phyloP scores from a whole-genome alignment of 768 basidiomycete genomes.

The Tulasnella calospora region DNA sequence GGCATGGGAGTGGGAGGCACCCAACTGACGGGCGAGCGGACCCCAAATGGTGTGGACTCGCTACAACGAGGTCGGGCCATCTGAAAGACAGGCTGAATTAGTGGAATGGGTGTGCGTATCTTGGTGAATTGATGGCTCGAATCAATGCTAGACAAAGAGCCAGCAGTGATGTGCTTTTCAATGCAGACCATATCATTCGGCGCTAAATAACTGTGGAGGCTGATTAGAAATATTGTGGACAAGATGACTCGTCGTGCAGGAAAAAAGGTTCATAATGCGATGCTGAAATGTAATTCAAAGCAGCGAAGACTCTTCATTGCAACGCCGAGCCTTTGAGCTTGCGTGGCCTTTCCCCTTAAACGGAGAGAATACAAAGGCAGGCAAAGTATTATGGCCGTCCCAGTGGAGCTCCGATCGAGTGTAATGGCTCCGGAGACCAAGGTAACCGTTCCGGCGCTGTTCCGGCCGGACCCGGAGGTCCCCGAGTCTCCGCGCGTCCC shows the following conservation, averaged over 20 bases:
- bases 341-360: background rate
- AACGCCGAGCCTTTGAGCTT: background rate
- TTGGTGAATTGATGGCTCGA: background rate
- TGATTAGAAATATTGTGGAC: background rate
- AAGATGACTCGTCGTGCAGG: background rate
- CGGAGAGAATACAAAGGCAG: background rate
- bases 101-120: background rate
- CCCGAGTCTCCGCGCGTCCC: too few relatives aligned
- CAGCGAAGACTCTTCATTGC: background rate
- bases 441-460: background rate
- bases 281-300: background rate
- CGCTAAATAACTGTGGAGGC: background rate
- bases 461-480: too few relatives aligned
- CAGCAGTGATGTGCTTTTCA: background rate
- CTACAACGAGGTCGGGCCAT: background rate
- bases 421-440: background rate
- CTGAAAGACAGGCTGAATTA: background rate
- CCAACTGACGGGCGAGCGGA: background rate
- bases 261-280: background rate
- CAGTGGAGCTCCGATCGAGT: background rate
- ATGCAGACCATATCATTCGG: background rate
- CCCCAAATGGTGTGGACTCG: background rate
- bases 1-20: background rate
- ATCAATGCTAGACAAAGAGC: background rate
- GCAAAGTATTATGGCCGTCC: background rate